Conservation (phyloP, 352 stramenopile genomes). For the Pythium graminicola region DNA sequence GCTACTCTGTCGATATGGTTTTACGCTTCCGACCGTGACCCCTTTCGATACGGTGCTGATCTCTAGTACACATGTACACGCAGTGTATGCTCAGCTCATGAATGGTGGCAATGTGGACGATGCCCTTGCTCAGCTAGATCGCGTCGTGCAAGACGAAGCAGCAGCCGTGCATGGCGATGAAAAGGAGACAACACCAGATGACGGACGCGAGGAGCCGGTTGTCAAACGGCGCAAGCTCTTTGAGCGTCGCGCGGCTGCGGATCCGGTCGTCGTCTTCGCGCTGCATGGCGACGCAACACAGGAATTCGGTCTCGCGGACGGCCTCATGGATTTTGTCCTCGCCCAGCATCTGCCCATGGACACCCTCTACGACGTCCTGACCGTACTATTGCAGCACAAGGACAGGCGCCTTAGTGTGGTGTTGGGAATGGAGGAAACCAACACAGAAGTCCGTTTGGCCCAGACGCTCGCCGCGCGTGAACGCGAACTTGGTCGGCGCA, state of each 20-base stretch:
- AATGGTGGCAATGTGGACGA: conserved; percentile 20
- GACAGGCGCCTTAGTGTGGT: conserved; percentile 62
- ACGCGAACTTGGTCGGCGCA: conserved; percentile 48
- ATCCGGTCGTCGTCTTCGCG: conserved; percentile 39
- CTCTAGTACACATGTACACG: conserved; percentile 35
- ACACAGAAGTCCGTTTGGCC: conserved; percentile 14
- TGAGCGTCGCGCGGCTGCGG: conserved; percentile 5
- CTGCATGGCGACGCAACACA: conserved; percentile 39
- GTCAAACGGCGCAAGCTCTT: conserved; percentile 47
- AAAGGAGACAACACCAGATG: conserved; percentile 3
- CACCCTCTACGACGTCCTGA: conserved; percentile 56
- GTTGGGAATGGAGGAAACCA: neutral
- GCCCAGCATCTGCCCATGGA: conserved; percentile 43
- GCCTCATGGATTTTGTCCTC: conserved; percentile 58
- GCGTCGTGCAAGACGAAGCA: conserved; percentile 8
- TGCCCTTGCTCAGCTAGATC: conserved; percentile 19
- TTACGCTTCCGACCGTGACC: conserved; percentile 37
- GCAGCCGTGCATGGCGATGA: neutral
- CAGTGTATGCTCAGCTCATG: conserved; percentile 25
- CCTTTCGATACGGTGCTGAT: conserved; percentile 51
- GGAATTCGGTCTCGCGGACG: conserved; percentile 61
- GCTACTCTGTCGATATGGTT: conserved; percentile 68
- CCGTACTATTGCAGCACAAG: conserved; percentile 48
- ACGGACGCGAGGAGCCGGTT: conserved; percentile 8
- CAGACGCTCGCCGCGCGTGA: conserved; percentile 38